Base-by-base conservation (phyloP, 176 grass and related monocot genomes). In the Dendrocalamus sinicus region DNA sequence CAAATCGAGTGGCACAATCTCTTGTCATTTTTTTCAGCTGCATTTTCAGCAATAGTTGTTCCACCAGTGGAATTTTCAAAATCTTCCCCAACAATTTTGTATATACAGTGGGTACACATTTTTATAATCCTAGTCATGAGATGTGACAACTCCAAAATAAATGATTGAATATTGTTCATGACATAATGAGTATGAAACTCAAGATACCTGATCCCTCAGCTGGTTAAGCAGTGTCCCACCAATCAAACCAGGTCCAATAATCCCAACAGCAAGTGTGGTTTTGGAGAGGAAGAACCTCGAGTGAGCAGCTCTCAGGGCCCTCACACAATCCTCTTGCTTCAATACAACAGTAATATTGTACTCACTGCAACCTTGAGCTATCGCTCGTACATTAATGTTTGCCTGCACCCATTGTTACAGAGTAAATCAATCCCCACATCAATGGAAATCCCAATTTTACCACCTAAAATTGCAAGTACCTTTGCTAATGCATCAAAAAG, bases 401-500 rank as follows among this genome's bases (percentile, higher is more conserved):
- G 96, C 96, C 96, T 98, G 88, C 47, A 73, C 37, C 24, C 63
- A 40, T 77, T 72, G 83, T 72, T 76, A 83, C 28, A 80, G 53
- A 7, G 20, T 32, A 75, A 24, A 80, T 86, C 48, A 81, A 15
- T 73, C 53, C 66, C 24, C n/a, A 20, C 57, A 88, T 47, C 12
- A 85, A 85, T 40, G 17, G 11, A 66, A 66, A 17, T 77, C 77
- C 7, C 35, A 85, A 54, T 77, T 69, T 85, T 76, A 88, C 14
- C 52, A 78, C 17, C 4, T 8, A 74, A 57, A 78, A 81, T 48
- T 84, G n/a, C 24, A 74, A 63, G 45, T 83, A 93, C 96, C 96
- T 98, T 98, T 67, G 96, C 96, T 88, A 98, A 83, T 12, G 96
- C 91, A 86, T 98, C 96, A 93, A 98, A 98, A 94, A 98, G 96